Base-by-base conservation (phyloP, 805 yeast genomes). In the Zygosaccharomyces gambellarensis region DNA sequence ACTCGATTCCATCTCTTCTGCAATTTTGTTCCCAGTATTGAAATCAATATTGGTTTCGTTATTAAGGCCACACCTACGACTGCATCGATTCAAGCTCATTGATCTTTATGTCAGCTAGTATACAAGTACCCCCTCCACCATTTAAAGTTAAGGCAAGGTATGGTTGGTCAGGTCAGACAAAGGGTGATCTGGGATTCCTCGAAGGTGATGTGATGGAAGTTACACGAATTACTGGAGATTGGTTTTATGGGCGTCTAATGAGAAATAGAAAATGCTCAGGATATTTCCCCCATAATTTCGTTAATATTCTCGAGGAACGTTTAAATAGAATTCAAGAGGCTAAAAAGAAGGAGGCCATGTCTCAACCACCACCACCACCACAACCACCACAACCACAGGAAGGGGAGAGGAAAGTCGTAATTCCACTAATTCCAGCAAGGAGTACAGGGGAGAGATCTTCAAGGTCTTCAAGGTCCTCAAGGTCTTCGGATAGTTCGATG, bases 141-240 rank as follows among this genome's bases (percentile, higher is more conserved):
- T 87, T 87, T 67, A 76, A 76, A 62, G 95, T 85, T 29, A 80
- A 79, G 62, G 94, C 99, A 8, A 78, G 79, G 36, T 92, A 87
- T 63, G 88, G 96, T 22, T 90, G 97, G 97, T 83, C 97, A 19
- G 98, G 97, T 12, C 90, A 89, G 61, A 81, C 86, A 60, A 87
- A 83, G 48, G 85, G 87, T 41, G 97, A 94, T 63, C 74, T 94
- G 39, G 98, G 98, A 0, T 94, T 94, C 64, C 77, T 90, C 19
- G 98, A 94, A 69, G 96, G 95, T 45, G 98, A 94, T 63, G 72
- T 87, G 45, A 87, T 94, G 58, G 96, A 89, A 54, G 95, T 94
- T 4, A 78, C 82, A 46, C 75, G 81, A 51, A 87, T 92, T 3
- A 95, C 94, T 62, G 96, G 95, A 17, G 83, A 83, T 60, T 89